Conservation (phyloP, 2,329 filamentous ascomycete species). For the Dactylonectria estremocensis region DNA sequence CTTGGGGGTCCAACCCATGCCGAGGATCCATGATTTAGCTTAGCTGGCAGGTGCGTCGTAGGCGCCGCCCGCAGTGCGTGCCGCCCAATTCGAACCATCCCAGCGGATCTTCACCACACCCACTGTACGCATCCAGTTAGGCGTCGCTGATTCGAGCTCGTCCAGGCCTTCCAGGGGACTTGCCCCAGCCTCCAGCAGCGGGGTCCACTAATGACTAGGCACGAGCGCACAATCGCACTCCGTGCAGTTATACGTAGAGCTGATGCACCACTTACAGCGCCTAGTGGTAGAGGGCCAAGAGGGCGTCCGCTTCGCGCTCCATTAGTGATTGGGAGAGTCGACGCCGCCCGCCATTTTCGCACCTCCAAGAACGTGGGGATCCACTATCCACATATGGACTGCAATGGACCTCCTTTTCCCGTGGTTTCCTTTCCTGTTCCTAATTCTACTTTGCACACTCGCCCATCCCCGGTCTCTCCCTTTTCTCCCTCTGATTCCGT, state of each 20-base stretch:
- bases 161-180: neutral
- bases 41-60: neutral
- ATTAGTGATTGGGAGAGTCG: neutral
- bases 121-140: slow-evolving; percentile 2
- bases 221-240: too few species aligned
- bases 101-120: slow-evolving; percentile 4
- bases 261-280: slow-evolving; percentile 2
- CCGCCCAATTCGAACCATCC: slow-evolving; percentile 14
- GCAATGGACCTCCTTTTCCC: slow-evolving; percentile 48
- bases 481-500: slow-evolving; percentile 21
- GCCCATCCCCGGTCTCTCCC: slow-evolving; percentile 42
- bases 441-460: slow-evolving; percentile 16
- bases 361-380: slow-evolving; percentile 40
- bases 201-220: neutral
- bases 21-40: slow-evolving; percentile 12
- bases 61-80: too few species aligned
- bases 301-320: too few species aligned
- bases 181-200: slow-evolving; percentile 10
- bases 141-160: neutral
- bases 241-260: neutral
- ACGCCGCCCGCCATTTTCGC: slow-evolving; percentile 10
- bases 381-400: slow-evolving; percentile 39
- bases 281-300: too few species aligned
- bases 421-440: slow-evolving; percentile 13
- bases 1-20: neutral